phyloP scores from a whole-genome alignment of 345 rosid species.

The Eucalyptus grandis region DNA sequence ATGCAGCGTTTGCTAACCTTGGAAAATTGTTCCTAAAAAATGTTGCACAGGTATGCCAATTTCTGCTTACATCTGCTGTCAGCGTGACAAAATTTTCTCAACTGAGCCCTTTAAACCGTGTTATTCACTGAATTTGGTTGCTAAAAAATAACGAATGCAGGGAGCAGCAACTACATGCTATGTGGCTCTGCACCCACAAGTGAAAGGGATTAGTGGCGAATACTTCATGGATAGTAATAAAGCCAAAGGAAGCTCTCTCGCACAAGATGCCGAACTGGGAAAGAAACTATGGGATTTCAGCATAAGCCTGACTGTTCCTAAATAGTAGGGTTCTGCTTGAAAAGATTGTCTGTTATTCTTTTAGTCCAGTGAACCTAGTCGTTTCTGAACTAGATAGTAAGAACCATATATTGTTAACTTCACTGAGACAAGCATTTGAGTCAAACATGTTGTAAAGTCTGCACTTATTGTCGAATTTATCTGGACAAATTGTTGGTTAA shows the following conservation, averaged over 20 bases:
- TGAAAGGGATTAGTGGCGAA: conserved; percentile 52
- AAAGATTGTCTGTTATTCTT: neutral
- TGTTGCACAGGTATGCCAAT: conserved; percentile 47
- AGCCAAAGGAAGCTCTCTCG: conserved; percentile 23
- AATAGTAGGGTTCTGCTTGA: neutral
- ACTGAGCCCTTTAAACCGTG: neutral
- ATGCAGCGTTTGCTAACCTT: conserved; percentile 29
- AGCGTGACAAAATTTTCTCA: neutral
- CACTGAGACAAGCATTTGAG: neutral
- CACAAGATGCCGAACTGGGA: conserved; percentile 34
- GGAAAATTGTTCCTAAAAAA: conserved; percentile 39
- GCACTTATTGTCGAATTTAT: neutral
- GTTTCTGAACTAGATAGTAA: neutral
- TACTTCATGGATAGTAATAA: conserved; percentile 48
- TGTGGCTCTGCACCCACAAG: conserved; percentile 61
- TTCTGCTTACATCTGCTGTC: neutral
- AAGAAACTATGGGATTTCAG: conserved; percentile 68
- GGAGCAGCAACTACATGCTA: conserved; percentile 84
- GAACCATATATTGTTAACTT: neutral
- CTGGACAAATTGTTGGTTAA: neutral
- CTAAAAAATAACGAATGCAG: conserved; percentile 6
- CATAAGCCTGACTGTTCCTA: conserved; percentile 14
- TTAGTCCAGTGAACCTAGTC: neutral
- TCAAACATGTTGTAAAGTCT: neutral
- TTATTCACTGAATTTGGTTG: neutral